A percentile compares a stretch with the other conserved stretches of the same genome.
phyloP scores from a whole-genome alignment of 257 asterid genomes.

The Gardenia jasminoides region DNA sequence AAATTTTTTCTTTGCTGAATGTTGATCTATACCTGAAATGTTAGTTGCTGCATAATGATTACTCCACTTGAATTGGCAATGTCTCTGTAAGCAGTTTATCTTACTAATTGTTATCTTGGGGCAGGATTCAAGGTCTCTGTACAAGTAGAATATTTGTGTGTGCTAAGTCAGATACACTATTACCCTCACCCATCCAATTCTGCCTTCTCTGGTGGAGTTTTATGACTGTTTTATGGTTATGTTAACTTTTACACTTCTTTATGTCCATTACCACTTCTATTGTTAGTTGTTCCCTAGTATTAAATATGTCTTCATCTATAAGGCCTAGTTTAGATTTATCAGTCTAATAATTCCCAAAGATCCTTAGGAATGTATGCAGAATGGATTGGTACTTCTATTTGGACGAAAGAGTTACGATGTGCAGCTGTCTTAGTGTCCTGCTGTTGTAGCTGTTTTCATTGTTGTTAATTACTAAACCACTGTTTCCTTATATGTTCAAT shows the following conservation, averaged over 20 bases:
- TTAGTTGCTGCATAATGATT: neutral
- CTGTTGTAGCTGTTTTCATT: neutral
- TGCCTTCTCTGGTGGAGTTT: neutral
- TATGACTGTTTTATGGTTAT: no score
- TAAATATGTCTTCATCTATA: neutral
- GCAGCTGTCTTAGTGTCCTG: neutral
- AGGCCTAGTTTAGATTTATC: neutral
- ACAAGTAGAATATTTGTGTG: neutral
- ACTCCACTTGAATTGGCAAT: neutral
- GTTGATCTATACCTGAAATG: neutral
- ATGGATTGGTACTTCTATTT: neutral
- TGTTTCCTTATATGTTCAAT: slow-evolving; percentile 5
- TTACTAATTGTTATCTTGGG: neutral
- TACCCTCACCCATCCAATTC: neutral
- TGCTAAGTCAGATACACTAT: neutral
- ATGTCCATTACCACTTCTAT: neutral
- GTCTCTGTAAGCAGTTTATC: neutral
- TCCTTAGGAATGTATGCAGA: neutral
- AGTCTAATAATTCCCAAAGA: neutral
- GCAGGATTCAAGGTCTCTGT: neutral
- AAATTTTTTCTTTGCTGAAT: neutral
- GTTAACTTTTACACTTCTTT: neutral
- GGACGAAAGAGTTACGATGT: neutral
- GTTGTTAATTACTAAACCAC: neutral
- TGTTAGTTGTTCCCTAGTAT: neutral